A percentile compares a stretch with the other conserved stretches of the same genome.
These are phyloP conservation scores for Leucosporidium scottii DNA, from an alignment of 768 basidiomycete genomes.

Conservation along the genomic window DNA sequence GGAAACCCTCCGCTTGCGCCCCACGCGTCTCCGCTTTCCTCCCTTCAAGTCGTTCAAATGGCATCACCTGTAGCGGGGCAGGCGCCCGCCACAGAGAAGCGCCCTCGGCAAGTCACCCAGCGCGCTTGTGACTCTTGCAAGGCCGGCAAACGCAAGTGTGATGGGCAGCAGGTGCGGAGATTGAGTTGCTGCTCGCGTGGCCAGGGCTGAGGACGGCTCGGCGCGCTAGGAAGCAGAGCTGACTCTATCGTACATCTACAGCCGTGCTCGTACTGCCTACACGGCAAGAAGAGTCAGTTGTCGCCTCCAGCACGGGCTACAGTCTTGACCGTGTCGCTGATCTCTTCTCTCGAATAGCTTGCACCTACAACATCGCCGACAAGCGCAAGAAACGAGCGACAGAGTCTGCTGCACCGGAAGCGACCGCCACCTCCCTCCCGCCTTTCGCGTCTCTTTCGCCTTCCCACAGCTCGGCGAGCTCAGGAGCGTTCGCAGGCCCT, in stretches of 20 bases:
- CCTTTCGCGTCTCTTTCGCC: not conserved
- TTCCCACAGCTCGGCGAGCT: not conserved
- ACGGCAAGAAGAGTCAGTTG: not conserved
- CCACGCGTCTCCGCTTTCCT: too few species aligned
- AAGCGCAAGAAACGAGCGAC: not conserved
- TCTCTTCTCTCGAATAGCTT: not conserved
- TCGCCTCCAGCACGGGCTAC: not conserved
- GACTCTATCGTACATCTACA: not conserved
- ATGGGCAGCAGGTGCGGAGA: not conserved
- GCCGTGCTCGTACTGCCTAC: not conserved
- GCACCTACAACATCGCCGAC: not conserved
- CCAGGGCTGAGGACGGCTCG: too few species aligned
- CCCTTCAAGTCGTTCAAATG: too few species aligned
- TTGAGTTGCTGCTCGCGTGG: not conserved
- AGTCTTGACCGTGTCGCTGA: not conserved
- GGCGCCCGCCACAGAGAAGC: too few species aligned
- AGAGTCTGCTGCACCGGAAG: not conserved
- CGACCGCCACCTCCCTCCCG: not conserved
- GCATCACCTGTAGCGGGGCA: too few species aligned
- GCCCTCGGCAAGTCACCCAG: too few species aligned
- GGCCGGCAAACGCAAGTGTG: not conserved
- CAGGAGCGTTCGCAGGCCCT: not conserved
- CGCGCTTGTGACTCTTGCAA: not conserved
- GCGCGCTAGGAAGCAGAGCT: conserved; percentile 4
- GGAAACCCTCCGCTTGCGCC: too few species aligned